phyloP scores from a whole-genome alignment of 371 early-diverging fungal species.

The Actinomortierella ambigua region DNA sequence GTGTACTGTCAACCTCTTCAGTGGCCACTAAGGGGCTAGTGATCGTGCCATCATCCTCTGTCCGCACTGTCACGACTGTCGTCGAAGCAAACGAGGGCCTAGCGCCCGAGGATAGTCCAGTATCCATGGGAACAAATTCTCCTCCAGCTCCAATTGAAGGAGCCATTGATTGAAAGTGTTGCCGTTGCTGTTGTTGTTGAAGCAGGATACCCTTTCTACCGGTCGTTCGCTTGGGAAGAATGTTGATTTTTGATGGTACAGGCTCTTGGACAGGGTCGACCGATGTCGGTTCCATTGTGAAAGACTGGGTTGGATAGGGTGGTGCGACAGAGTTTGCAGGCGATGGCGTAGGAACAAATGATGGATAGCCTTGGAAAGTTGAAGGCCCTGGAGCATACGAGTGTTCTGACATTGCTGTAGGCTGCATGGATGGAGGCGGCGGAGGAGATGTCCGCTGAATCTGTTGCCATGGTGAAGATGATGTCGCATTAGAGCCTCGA shows the following conservation, averaged over 20 bases:
- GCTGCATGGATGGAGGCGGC: too few species aligned
- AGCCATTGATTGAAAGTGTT: slow-evolving; percentile 5
- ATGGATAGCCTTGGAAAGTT: neutral
- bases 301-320: neutral
- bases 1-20: neutral
- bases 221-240: slow-evolving; percentile 34
- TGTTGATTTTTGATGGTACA: slow-evolving; percentile 8
- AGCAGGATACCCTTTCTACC: slow-evolving; percentile 27
- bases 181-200: slow-evolving; percentile 25
- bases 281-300: slow-evolving; percentile 3
- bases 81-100: slow-evolving; percentile 30
- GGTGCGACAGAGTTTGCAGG: neutral
- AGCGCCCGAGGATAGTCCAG: slow-evolving; percentile 10
- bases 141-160: neutral
- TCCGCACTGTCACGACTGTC: slow-evolving; percentile 15
- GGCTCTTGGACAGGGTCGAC: neutral
- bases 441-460: too few species aligned
- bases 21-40: slow-evolving; percentile 17
- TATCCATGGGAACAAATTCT: slow-evolving; percentile 1
- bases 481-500: too few species aligned
- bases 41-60: slow-evolving; percentile 4
- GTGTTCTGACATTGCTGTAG: neutral
- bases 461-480: too few species aligned
- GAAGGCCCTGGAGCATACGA: neutral
- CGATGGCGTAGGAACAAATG: neutral